Base-by-base conservation (phyloP, 2,329 filamentous ascomycete genomes). In the Aspergillus amoenus region DNA sequence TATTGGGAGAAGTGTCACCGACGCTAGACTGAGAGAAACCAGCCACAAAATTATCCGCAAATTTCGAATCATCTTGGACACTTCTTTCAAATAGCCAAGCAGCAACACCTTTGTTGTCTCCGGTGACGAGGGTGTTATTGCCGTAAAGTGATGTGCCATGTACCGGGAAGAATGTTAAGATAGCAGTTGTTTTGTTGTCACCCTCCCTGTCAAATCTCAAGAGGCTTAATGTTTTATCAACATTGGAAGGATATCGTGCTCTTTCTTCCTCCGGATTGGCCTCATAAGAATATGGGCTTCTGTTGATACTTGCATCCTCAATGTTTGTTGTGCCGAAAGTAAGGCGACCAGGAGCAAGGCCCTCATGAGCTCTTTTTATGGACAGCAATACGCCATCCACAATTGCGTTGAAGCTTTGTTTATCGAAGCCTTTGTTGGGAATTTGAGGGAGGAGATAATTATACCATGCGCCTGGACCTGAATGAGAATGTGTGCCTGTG, bases 31-130 rank as follows among this genome's bases (percentile, higher is more conserved):
- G 93, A 1, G 91, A 94, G 72, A 97, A 97, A 4, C 91, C 93
- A 3, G 93, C 92, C 1, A 97, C 90, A 65, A 96, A 96, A 9
- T 82, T 83, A 2, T 85, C 78, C 0, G 84, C 82, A 34, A 86
- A 85, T 17, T 77, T 79, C 2, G 78, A 68, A 17, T 84, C 79
- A n/a, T 73, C 74, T 2, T 76, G 71, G 48, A 88, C 81, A 51
- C 84, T 86, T 63, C 88, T 83, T 71, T 97, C 93, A 52, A 97
- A 88, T 12, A 96, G 78, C 69, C 88, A 89, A 0, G 93, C 90
- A 2, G 93, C 93, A 6, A 96, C 91, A 12, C 93, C 93, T 76
- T 97, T 97, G 78, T 97, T 97, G 73, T 97, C 93, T n/a, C 91
- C 93, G 3, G 92, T 88, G 50, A 94, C 85, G 13, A 96, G 81